Base-by-base conservation (phyloP, 495 filamentous ascomycete species). In the Tuber borchii region DNA sequence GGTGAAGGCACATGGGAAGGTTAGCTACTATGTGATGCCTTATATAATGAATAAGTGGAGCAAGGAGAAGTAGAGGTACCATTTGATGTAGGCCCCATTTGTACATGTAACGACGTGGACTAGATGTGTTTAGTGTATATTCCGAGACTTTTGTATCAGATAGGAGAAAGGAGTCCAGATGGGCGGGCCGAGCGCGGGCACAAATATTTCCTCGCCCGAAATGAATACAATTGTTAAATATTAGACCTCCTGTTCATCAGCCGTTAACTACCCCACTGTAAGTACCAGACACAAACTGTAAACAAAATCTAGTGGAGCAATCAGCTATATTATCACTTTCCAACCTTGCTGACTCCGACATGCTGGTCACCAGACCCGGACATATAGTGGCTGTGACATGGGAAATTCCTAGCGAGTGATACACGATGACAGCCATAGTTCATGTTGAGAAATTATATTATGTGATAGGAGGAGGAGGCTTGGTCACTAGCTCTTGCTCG, bases 21-120 rank as follows among this genome's bases (percentile, higher is more conserved):
- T 72, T 31, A 34, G 26, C 40, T 26, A 22, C 40, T 26, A 22
- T 34, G 72, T 73, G n/a, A 70, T 79, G 22, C 76, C 75, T 37
- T 7, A 51, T 22, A 46, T 46, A 45, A 69, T 65, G 20, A 68
- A 74, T 22, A 69, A 45, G 31, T 34, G 16, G 31, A 10, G 46
- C 7, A 70, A 71, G 31, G 40, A 74, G 34, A 37, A 37, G 34
- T 2, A 37, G 1, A 37, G 34, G 34, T 2, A 37, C 34, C 34
- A 37, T 37, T 37, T 37, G 34, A 2, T 37, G 34, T 37, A 37
- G 34, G 34, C 2, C 1, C 34, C 34, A 37, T 37, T 37, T 37
- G 34, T 37, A 37, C 34, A 37, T 37, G 2, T 37, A 2, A 37
- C 34, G 34, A 37, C 2, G 34, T 37, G 34, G 34, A 37, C 34